Base-by-base conservation (phyloP, 2,329 filamentous ascomycete species). In the Fusarium agapanthi region DNA sequence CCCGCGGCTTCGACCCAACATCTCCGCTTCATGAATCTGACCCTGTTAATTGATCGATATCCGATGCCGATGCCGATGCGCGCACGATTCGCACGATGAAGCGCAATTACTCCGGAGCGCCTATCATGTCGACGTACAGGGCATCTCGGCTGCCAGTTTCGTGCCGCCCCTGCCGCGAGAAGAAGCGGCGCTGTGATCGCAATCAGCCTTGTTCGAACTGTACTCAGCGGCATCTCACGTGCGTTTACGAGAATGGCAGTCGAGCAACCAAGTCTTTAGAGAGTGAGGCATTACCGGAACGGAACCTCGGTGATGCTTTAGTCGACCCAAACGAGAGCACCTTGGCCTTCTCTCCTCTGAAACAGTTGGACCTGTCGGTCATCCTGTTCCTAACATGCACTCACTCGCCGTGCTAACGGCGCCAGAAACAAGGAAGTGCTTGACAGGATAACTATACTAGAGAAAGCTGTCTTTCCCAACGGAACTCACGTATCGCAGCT, bases 191-290 rank as follows among this genome's bases (percentile, higher is more conserved):
- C 12, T 63, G 62, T 15, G 62, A 63, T 26, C 62, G 62, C 6
- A 65, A 47, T 3, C 41, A 54, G 24, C 62, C 62, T 30, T 65
- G 62, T n/a, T 65, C 62, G 6, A 63, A 55, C 22, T 65, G 58
- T 13, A 38, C 40, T 5, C 62, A 63, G 7, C 40, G 62, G 16
- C 7, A 18, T 8, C 38, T 63, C 10, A 35, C 7, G 7, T 65
- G 62, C 9, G 12, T 37, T 5, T 65, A 65, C 18, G 38, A 51
- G 11, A 47, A 35, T 34, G 30, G 37, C 7, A 40, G 20, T 18
- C 14, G 28, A 32, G 7, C 28, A 20, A 6, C 10, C 0, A 12
- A 20, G 13, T 28, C 18, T 11, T 12, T 38, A 0, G 45, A 41
- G 18, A n/a, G 32, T 35, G 32, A 48, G 2, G 4, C 14, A 14